Evolutionary conservation across 345 rosid species (phyloP).

Genomic region (Acer negundo): DNA sequence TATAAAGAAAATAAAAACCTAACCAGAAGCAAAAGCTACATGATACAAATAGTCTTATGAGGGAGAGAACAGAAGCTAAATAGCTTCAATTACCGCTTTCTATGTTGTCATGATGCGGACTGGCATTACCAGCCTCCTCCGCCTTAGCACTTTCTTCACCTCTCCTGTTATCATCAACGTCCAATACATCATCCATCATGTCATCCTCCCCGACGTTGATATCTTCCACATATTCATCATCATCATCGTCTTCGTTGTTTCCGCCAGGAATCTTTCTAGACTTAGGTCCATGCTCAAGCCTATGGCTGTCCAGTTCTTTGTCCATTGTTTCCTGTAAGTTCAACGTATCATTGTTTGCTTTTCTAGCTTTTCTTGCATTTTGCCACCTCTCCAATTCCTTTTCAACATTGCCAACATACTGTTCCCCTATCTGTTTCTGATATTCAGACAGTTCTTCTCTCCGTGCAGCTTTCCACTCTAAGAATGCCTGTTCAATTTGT

Average conservation of each 20-base stretch:
- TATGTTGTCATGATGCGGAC: slow-evolving; percentile 28
- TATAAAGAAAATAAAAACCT: neutral
- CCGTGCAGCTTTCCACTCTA: slow-evolving; percentile 74
- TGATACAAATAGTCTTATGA: slow-evolving; percentile 13
- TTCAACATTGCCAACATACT: slow-evolving; percentile 70
- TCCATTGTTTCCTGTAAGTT: slow-evolving; percentile 97
- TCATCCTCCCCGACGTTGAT: slow-evolving; percentile 90
- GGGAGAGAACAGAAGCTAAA: neutral
- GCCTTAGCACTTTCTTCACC: slow-evolving; percentile 51
- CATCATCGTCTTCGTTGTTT: slow-evolving; percentile 74
- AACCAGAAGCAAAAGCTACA: slow-evolving; percentile 2
- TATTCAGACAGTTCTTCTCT: slow-evolving; percentile 80
- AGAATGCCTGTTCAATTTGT: slow-evolving; percentile 47
- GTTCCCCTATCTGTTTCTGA: slow-evolving; percentile 78
- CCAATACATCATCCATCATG: slow-evolving; percentile 86
- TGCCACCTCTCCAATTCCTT: slow-evolving; percentile 97
- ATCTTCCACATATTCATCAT: slow-evolving; percentile 70
- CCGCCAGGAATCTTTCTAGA: slow-evolving; percentile 79
- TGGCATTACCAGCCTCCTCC: slow-evolving; percentile 38
- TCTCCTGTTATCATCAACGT: slow-evolving; percentile 58
- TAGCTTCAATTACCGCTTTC: slow-evolving; percentile 22
- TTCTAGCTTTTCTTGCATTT: slow-evolving; percentile 78
- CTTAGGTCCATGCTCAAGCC: slow-evolving; percentile 97
- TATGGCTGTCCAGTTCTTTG: slow-evolving; percentile 86
- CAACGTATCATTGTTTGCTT: slow-evolving; percentile 45